Base-by-base conservation (phyloP, 768 basidiomycete species). In the Macrolepiota fuliginosa region DNA sequence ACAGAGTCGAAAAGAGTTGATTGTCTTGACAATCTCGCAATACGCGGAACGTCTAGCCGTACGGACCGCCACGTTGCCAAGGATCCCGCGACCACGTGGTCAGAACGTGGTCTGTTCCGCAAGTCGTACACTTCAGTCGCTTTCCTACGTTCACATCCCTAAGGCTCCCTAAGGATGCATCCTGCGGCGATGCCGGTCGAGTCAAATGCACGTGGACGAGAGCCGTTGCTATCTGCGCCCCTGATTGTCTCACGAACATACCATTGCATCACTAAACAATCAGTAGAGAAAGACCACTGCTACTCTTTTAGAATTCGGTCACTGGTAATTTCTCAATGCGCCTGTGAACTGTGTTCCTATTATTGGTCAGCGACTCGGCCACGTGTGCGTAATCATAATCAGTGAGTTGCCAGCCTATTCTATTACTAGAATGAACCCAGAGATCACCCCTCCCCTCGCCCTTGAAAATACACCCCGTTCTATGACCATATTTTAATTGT, bases 61-160 rank as follows among this genome's bases (percentile, higher is more conserved):
- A 37, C 50, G 50, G 58, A 46, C 37, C 50, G 50, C 50, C 24
- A 37, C 53, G 51, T 60, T 37, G 35, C 32, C 51, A 52, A 52
- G 58, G 9, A 22, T 12, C 67, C 71, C 69, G 74, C 65, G 19
- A 70, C 74, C 74, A 76, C 74, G 74, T 76, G 74, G 72, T 66
- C 62, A 64, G 62, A 74, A 74, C 72, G 73, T 77, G 76, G 71
- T 70, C 46, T 74, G 71, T 76, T 77, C 76, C 74, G 75, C 40
- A 39, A 37, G 22, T 50, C 22, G 32, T 35, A 24, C 24, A 46
- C 71, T 66, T 67, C 62, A 62, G 58, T 59, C 53, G n/a, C n/a
- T 37, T 56, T 56, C 63, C 54, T 53, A n/a, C 51, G 47, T 29
- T 19, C 54, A 49, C 52, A 27, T 35, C 19, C 51, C 39, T 42